Conservation (phyloP, 1,284 basidiomycete species). For the Mrakiaceae sp. region DNA sequence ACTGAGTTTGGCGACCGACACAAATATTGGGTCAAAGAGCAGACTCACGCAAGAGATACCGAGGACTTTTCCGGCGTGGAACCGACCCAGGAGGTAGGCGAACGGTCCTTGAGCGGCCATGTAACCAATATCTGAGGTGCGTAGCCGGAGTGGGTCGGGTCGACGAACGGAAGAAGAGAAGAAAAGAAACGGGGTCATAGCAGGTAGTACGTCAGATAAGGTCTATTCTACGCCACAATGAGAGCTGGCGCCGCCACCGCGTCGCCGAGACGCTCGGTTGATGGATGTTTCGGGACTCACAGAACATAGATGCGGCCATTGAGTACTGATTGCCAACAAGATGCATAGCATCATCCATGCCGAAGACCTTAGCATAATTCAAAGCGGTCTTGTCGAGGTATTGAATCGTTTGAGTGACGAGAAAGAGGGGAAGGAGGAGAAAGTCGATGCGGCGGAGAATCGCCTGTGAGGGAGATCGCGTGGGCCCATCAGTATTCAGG, state of each 20-base stretch:
- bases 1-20: no score
- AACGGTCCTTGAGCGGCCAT: slow-evolving; percentile 27
- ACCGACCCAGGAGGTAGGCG: slow-evolving; percentile 28
- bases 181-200: not conserved
- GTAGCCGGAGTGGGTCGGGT: not conserved
- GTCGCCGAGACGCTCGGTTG: no score
- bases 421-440: slow-evolving; percentile 28
- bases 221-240: no score
- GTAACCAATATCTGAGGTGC: slow-evolving; percentile 20
- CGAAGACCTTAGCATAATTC: slow-evolving; percentile 31
- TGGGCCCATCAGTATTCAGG: slow-evolving; percentile 23
- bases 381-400: slow-evolving; percentile 30
- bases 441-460: slow-evolving; percentile 27
- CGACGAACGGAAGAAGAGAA: not conserved
- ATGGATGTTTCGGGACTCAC: no score
- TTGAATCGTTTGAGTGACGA: slow-evolving; percentile 27
- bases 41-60: slow-evolving; percentile 29
- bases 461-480: slow-evolving; percentile 18
- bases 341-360: slow-evolving; percentile 29
- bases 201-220: no score
- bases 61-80: slow-evolving; percentile 27
- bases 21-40: no score
- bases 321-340: slow-evolving; percentile 27
- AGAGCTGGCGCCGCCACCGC: no score
- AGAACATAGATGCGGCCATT: slow-evolving; percentile 19